phyloP scores from a whole-genome alignment of 208 protist genomes.

The Trypanosoma vivax region DNA sequence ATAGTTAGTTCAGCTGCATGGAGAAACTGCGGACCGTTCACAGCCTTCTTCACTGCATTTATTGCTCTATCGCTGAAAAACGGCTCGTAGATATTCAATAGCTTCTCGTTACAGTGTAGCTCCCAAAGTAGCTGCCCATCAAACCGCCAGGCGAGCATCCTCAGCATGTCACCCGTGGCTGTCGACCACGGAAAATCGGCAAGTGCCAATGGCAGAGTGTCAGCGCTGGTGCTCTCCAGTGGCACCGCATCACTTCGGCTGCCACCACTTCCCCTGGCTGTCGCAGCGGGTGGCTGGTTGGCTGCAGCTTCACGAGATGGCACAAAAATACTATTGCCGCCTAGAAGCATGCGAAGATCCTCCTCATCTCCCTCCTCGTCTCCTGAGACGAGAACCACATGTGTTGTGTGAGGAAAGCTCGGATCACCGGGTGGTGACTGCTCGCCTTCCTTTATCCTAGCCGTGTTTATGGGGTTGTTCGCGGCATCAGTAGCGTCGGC shows the following conservation, averaged over 20 bases:
- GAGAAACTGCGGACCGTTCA: slow-evolving; percentile 30
- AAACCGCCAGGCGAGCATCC: slow-evolving; percentile 40
- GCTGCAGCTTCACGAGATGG: slow-evolving; percentile 29
- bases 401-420: not conserved
- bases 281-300: slow-evolving; percentile 25
- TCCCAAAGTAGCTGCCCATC: slow-evolving; percentile 62
- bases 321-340: slow-evolving; percentile 8
- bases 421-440: not conserved
- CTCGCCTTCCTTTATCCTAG: not conserved
- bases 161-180: slow-evolving; percentile 23
- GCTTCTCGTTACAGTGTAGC: slow-evolving; percentile 27
- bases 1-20: slow-evolving; percentile 23
- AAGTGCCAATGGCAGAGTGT: slow-evolving; percentile 9
- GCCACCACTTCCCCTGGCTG: not conserved
- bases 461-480: slow-evolving; percentile 3
- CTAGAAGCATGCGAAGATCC: slow-evolving; percentile 71
- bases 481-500: not conserved
- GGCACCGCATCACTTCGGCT: not conserved
- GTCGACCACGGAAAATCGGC: slow-evolving; percentile 45
- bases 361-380: slow-evolving; percentile 54
- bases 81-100: slow-evolving; percentile 57
- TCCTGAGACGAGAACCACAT: slow-evolving; percentile 9
- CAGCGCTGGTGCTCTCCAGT: not conserved
- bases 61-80: slow-evolving; percentile 67
- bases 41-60: slow-evolving; percentile 23